A percentile compares a stretch with the other conserved stretches of the same genome.
These are phyloP conservation scores for Chrysanthemum makinoi DNA, from an alignment of 129 eudicot species.

Conservation along the genomic window DNA sequence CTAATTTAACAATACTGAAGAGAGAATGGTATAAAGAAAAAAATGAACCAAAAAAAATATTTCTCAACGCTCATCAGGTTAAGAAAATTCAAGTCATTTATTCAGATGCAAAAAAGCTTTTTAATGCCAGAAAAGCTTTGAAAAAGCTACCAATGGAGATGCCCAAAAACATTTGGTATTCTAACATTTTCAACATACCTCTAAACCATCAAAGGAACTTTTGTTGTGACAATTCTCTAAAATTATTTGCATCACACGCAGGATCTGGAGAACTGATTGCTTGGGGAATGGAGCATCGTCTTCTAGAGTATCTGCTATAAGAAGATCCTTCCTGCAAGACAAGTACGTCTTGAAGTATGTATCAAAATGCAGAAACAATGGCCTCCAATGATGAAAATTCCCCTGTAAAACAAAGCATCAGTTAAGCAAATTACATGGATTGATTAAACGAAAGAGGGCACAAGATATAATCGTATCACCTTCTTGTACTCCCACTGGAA, in stretches of 20 bases:
- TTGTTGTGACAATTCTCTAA: conserved; percentile 87
- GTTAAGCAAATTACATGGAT: conserved; percentile 14
- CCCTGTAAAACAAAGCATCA: conserved; percentile 60
- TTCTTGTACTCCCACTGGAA: conserved; percentile 94
- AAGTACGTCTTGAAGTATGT: conserved; percentile 83
- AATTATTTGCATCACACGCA: conserved; percentile 93
- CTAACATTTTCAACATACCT: conserved; percentile 52
- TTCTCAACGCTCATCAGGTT: too few species aligned
- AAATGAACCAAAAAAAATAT: too few species aligned
- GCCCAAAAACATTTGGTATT: not conserved
- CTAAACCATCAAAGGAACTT: conserved; percentile 84
- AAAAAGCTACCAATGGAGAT: not conserved
- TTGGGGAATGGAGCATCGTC: conserved; percentile 69
- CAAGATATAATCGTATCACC: conserved; percentile 41
- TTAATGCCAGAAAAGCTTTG: not conserved
- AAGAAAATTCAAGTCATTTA: too few species aligned
- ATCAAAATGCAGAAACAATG: conserved; percentile 88
- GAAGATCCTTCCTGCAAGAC: conserved; percentile 79
- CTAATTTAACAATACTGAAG: not conserved
- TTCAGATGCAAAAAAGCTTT: too few species aligned
- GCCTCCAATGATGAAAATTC: conserved; percentile 98
- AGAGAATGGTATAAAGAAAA: too few species aligned
- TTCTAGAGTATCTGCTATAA: conserved; percentile 59
- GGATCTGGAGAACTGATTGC: conserved; percentile 76
- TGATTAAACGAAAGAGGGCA: conserved; percentile 1